phyloP scores from a whole-genome alignment of 768 basidiomycete species.

The Cyclocybe aegerita region DNA sequence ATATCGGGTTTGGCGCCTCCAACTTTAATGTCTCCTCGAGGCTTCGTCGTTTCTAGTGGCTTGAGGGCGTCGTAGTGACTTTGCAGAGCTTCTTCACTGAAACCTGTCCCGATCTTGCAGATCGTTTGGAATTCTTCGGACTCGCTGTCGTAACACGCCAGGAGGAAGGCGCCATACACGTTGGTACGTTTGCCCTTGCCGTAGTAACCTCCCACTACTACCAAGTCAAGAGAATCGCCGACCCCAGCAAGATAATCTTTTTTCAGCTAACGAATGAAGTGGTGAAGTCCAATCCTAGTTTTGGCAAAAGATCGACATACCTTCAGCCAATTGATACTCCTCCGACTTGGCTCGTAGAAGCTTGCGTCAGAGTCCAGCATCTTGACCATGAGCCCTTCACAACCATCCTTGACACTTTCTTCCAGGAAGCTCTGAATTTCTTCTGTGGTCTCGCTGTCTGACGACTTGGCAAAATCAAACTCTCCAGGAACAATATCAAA shows the following conservation, averaged over 20 bases:
- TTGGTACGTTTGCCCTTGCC: slow-evolving; percentile 98
- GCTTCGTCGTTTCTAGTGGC: slow-evolving; percentile 68
- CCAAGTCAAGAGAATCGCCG: slow-evolving; percentile 95
- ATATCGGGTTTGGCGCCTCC: slow-evolving; percentile 96
- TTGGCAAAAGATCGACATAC: slow-evolving; percentile 38
- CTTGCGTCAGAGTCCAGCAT: slow-evolving; percentile 92
- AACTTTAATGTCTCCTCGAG: slow-evolving; percentile 80
- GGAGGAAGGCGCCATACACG: slow-evolving; percentile 96
- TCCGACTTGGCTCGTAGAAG: slow-evolving; percentile 92
- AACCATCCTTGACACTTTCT: slow-evolving; percentile 96
- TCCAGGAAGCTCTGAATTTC: slow-evolving; percentile 95
- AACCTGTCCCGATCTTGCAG: slow-evolving; percentile 99
- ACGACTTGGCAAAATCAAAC: slow-evolving; percentile 90
- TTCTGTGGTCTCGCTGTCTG: slow-evolving; percentile 85
- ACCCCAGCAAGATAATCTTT: slow-evolving; percentile 97
- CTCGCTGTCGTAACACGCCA: slow-evolving; percentile 96
- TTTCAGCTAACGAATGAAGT: slow-evolving; percentile 66
- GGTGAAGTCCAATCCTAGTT: background rate
- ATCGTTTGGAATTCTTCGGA: slow-evolving; percentile 95
- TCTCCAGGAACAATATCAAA: slow-evolving; percentile 85
- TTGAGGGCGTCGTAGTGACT: slow-evolving; percentile 79
- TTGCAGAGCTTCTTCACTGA: slow-evolving; percentile 88
- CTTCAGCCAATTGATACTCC: slow-evolving; percentile 98
- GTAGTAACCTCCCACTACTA: slow-evolving; percentile 97
- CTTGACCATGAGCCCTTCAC: slow-evolving; percentile 99